Evolutionary conservation across 345 rosid genomes (phyloP).

Genomic region (Rhizophora mangle): DNA sequence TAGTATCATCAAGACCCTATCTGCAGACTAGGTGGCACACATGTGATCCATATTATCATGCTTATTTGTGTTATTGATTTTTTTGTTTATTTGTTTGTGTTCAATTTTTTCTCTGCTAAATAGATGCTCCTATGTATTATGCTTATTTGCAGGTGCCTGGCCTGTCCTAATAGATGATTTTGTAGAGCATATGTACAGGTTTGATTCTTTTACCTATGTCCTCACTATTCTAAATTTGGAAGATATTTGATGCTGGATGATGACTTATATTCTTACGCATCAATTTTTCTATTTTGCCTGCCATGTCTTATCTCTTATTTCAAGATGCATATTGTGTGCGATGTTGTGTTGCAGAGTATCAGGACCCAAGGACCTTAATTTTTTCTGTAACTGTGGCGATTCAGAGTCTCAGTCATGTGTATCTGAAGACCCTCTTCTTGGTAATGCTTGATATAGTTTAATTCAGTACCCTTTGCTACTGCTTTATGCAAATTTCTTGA

Average conservation of each 20-base stretch:
- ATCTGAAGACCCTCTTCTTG: conserved; percentile 57
- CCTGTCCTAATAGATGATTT: conserved; percentile 97
- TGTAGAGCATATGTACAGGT: conserved; percentile 99
- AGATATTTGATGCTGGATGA: too few relatives aligned
- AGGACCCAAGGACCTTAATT: conserved; percentile 44
- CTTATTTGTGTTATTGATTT: too few relatives aligned
- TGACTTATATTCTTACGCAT: too few relatives aligned
- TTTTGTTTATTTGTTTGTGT: too few relatives aligned
- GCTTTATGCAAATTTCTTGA: neutral
- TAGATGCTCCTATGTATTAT: conserved; percentile 4
- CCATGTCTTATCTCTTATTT: neutral
- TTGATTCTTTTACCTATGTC: neutral
- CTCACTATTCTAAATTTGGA: too few relatives aligned
- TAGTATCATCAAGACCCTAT: neutral
- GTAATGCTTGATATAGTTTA: conserved; percentile 27
- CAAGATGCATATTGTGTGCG: neutral
- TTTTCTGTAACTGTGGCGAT: conserved; percentile 58
- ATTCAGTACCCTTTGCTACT: neutral
- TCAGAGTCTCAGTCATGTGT: conserved; percentile 44
- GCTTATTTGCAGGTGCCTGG: conserved; percentile 79
- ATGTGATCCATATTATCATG: too few relatives aligned
- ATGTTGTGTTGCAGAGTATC: conserved; percentile 39
- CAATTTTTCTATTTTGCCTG: too few relatives aligned
- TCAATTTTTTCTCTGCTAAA: neutral
- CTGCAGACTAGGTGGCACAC: too few relatives aligned